Base-by-base conservation (phyloP, 2,329 filamentous ascomycete genomes). In the Aureobasidium sp. region DNA sequence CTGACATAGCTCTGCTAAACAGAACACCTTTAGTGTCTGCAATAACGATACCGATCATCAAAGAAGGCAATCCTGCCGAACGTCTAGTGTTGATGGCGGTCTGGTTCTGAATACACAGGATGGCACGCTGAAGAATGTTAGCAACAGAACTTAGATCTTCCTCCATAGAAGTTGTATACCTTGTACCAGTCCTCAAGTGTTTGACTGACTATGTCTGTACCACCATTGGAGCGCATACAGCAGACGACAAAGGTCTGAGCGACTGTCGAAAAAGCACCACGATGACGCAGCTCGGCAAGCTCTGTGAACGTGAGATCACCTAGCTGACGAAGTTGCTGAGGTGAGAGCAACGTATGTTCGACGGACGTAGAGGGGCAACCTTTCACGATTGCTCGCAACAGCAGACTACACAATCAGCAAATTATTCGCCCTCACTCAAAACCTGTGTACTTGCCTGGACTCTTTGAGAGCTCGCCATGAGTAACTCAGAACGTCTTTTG, bases 391-490 rank as follows among this genome's bases (percentile, higher is more conserved):
- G 75, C 73, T 20, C 80, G 88, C 76, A 95, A 84, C 6, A 97
- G 81, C 65, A 93, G 90, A 77, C 94, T 96, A 43, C 23, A 15
- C n/a, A 7, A 3, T 55, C 76, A 68, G 77, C 70, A 69, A 68
- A n/a, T 62, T 15, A 10, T 16, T 7, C 33, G 33, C 7, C 2
- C 9, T 29, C 3, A 9, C 6, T n/a, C 20, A 31, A 11, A 25
- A 42, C 33, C 15, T 27, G 27, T 16, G 31, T 15, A 36, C 33
- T 40, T 56, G 94, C 92, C 93, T 97, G 29, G 95, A 93, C 79
- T 99, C 96, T 68, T 97, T 95, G n/a, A 98, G 85, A 8, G 94
- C 93, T 71, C 96, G 89, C 87, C 97, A 99, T 68, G 94, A 97
- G 77, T 96, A 99, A 70, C 95, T 98, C 54, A 99, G 80, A 23